These are phyloP conservation scores for Coniferiporia sulphurascens DNA, from an alignment of 1,284 basidiomycete species.

Conservation along the genomic window DNA sequence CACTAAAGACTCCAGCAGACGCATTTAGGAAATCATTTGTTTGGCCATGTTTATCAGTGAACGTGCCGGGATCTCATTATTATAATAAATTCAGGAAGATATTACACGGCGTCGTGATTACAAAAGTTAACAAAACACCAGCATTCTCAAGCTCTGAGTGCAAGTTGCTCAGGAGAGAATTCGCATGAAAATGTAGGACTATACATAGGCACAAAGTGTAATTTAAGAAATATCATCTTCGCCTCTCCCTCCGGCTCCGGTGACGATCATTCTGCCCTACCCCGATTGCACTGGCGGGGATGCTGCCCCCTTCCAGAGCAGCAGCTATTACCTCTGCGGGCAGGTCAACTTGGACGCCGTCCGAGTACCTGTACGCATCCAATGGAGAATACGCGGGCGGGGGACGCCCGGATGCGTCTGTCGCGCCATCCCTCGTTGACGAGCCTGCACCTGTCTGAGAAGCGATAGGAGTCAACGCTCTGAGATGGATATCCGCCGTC, in stretches of 20 bases:
- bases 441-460: conserved; percentile 21
- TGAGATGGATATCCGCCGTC: conserved; percentile 74
- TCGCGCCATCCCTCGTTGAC: conserved; percentile 9
- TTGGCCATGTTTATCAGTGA: neutral
- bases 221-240: conserved; percentile 3
- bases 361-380: conserved; percentile 72
- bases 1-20: neutral
- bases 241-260: conserved; percentile 16
- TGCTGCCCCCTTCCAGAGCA: conserved; percentile 61
- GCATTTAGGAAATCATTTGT: neutral
- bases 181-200: neutral
- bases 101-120: neutral
- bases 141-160: neutral
- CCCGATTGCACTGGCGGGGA: conserved; percentile 53
- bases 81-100: neutral
- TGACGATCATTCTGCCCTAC: conserved; percentile 15
- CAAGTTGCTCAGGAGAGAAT: neutral
- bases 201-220: neutral
- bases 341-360: conserved; percentile 77
- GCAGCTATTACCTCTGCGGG: conserved; percentile 80
- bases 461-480: conserved; percentile 43
- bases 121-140: neutral
- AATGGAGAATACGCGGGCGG: conserved; percentile 80
- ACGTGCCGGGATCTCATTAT: neutral
- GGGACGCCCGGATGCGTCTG: conserved; percentile 43